These are phyloP conservation scores for Kazachstania kunashirensis DNA, from an alignment of 805 yeast genomes.

Conservation along the genomic window DNA sequence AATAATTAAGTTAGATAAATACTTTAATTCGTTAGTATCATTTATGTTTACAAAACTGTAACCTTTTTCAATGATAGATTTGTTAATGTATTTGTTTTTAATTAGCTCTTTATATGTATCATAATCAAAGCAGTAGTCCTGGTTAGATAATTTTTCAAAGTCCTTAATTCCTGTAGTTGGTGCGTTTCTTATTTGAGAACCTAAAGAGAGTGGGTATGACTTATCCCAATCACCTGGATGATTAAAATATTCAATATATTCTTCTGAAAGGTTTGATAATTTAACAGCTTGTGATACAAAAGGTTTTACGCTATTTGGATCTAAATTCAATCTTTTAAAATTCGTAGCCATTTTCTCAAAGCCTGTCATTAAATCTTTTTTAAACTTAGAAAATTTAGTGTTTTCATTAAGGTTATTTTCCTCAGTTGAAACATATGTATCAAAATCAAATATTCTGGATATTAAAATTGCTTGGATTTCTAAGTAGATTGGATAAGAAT, in stretches of 20 bases:
- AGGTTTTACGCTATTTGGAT: constrained; percentile 19
- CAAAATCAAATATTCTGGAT: constrained; percentile 31
- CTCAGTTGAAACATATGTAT: constrained; percentile 9
- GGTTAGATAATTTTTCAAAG: constrained; percentile 15
- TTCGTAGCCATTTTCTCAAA: constrained; percentile 20
- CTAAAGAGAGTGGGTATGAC: constrained; percentile 24
- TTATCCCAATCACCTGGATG: constrained; percentile 30
- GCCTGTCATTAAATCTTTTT: constrained; percentile 21
- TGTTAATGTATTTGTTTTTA: constrained; percentile 11
- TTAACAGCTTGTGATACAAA: constrained; percentile 25
- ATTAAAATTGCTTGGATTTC: constrained; percentile 30
- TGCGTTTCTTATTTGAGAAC: constrained; percentile 21
- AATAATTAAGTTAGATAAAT: constrained; percentile 16
- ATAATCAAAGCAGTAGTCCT: constrained; percentile 27
- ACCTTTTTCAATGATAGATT: constrained; percentile 14
- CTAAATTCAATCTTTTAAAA: constrained; percentile 20
- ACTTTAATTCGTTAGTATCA: constrained; percentile 14
- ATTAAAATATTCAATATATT: constrained; percentile 15
- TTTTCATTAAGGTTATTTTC: not conserved
- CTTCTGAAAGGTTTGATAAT: constrained; percentile 18
- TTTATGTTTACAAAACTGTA: constrained; percentile 6
- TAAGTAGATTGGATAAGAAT: constrained; percentile 19
- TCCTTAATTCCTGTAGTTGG: constrained; percentile 20
- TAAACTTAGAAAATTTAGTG: constrained; percentile 23
- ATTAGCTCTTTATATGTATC: constrained; percentile 26